Percentiles rank a stretch among this genome's conserved stretches.
Conservation (phyloP, 2,329 filamentous ascomycete species). For the Trichoderma semiorbis region DNA sequence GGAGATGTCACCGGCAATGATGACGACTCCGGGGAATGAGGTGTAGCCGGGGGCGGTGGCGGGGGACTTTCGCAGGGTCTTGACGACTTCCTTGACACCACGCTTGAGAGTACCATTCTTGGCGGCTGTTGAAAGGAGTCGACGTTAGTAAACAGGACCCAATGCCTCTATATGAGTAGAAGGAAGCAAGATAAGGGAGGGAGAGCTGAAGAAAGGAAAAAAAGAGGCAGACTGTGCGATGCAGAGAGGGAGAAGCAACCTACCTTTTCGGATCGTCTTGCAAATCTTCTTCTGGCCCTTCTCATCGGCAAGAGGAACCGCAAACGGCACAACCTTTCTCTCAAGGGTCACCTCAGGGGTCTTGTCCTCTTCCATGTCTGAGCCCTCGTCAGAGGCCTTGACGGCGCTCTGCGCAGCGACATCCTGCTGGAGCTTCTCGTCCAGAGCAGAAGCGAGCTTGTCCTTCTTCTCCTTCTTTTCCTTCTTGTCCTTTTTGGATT, state of each 20-base stretch:
- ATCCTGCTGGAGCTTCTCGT: conserved; percentile 61
- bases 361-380: conserved; percentile 45
- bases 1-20: conserved; percentile 96
- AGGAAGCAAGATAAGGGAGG: not conserved
- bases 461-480: conserved; percentile 70
- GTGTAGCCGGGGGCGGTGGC: conserved; percentile 62
- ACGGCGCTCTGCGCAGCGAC: conserved; percentile 42
- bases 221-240: not conserved
- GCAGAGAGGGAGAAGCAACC: conserved; percentile 21
- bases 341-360: conserved; percentile 41
- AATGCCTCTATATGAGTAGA: not conserved
- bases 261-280: conserved; percentile 57
- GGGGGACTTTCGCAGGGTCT: conserved; percentile 90
- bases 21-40: conserved; percentile 69
- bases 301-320: conserved; percentile 74
- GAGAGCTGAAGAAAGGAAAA: not conserved
- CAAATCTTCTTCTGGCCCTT: conserved; percentile 66
- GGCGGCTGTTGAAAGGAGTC: conserved; percentile 59
- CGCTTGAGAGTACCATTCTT: conserved; percentile 95
- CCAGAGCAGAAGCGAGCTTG: conserved; percentile 48
- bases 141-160: not conserved
- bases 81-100: conserved; percentile 98
- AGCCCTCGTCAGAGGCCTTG: conserved; percentile 41
- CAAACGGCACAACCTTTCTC: conserved; percentile 74
- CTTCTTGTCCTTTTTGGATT: conserved; percentile 63